Conservation (phyloP, 345 rosid species). For the Citrus inodora region DNA sequence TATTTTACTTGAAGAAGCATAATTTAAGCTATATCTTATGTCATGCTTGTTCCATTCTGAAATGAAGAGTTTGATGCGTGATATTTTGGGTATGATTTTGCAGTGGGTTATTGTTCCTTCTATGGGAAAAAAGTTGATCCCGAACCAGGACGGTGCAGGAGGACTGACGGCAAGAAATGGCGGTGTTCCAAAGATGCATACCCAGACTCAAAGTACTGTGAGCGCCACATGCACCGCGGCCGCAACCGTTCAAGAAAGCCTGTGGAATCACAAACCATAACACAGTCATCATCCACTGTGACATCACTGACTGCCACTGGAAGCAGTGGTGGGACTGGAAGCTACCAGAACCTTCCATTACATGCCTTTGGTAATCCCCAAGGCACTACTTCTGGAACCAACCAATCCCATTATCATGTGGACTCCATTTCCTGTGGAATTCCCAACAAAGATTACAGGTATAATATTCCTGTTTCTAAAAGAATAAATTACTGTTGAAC, state of each 20-base stretch:
- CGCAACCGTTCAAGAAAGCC: slow-evolving; percentile 99
- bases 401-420: slow-evolving; percentile 35
- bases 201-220: slow-evolving; percentile 79
- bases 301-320: slow-evolving; percentile 41
- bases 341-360: slow-evolving; percentile 38
- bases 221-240: slow-evolving; percentile 98
- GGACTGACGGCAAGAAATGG: slow-evolving; percentile 66
- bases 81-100: slow-evolving; percentile 18
- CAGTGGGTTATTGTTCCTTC: slow-evolving; percentile 51
- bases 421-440: slow-evolving; percentile 47
- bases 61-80: neutral
- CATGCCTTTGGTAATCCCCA: slow-evolving; percentile 32
- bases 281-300: slow-evolving; percentile 40
- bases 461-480: slow-evolving; percentile 8
- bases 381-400: slow-evolving; percentile 31
- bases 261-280: slow-evolving; percentile 76
- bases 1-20: neutral
- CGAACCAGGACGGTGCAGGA: slow-evolving; percentile 62
- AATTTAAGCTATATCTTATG: neutral
- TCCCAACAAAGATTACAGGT: slow-evolving; percentile 61
- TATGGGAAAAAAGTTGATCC: slow-evolving; percentile 59
- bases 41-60: neutral
- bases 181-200: slow-evolving; percentile 57
- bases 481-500: neutral
- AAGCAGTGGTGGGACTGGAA: slow-evolving; percentile 32